Evolutionary conservation across 2,329 filamentous ascomycete species (phyloP), one percentile per base, ranked within the genome.

Genomic region (Aspergillus brunneoviolaceus): DNA sequence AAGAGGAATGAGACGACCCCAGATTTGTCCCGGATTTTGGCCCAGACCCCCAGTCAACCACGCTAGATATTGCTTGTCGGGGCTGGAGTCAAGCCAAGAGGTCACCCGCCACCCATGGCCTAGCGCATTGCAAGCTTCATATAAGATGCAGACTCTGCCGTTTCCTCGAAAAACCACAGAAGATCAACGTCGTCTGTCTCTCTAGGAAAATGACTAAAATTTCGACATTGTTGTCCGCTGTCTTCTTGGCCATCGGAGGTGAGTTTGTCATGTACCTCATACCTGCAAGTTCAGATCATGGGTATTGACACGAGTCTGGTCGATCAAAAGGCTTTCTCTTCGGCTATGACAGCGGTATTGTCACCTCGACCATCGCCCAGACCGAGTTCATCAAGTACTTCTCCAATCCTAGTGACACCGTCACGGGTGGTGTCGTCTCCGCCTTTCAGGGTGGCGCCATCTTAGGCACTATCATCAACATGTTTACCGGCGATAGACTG

Each of bases 401-500:
- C 35, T 56, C 49, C 51, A 59, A 64, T n/a, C 65, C 65, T 1
- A 65, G 55, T 25, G 61, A 65, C 25, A 64, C 53, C 23, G 60
- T 63, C 2, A 69, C 61, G 14, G 69, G 76, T 23, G 75, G 73
- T 1, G 70, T 77, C 4, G 76, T 77, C 12, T 74, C 71, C 11
- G 68, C 73, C 16, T 78, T 77, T 57, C 70, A 73, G 39, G 75
- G 75, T 3, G 76, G 75, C 33, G 71, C 72, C 5, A 70, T 73
- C 2, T 54, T 60, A 10, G 58, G 58, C 11, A 49, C 54, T 12
- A 29, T 57, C 23, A 57, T 55, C n/a, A 57, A 57, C 21, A 52
- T 55, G 11, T 53, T 60, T 16, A 35, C 55, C 1, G 58, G 53
- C 2, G 58, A 60, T 23, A 5, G 49, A 4, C 11, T 52, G 6